These are phyloP conservation scores for Mollisiaceae sp. DNA, from an alignment of 2,329 filamentous ascomycete species.

Conservation along the genomic window DNA sequence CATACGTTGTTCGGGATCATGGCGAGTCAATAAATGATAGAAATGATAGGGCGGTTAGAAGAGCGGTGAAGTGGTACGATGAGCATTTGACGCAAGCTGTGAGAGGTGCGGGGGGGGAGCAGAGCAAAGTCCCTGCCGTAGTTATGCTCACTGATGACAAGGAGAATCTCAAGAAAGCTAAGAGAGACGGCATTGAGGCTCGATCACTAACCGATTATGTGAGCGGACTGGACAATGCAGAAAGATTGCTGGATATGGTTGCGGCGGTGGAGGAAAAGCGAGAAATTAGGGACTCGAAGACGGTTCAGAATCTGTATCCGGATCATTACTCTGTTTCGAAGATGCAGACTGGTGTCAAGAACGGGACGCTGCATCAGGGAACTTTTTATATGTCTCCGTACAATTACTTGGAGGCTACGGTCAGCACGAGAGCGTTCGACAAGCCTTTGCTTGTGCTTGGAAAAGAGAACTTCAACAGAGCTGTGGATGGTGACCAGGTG, in stretches of 20 bases:
- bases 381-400: slow-evolving; percentile 96
- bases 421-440: slow-evolving; percentile 88
- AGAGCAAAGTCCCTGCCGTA: slow-evolving; percentile 70
- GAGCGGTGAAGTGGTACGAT: slow-evolving; percentile 87
- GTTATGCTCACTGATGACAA: slow-evolving; percentile 95
- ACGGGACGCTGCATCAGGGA: slow-evolving; percentile 88
- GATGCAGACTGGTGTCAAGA: slow-evolving; percentile 92
- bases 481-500: slow-evolving; percentile 89
- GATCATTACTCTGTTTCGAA: slow-evolving; percentile 90
- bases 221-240: slow-evolving; percentile 79
- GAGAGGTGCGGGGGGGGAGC: slow-evolving; percentile 55
- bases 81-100: slow-evolving; percentile 74
- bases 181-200: slow-evolving; percentile 73
- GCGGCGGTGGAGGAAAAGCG: slow-evolving; percentile 75
- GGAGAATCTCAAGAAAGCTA: slow-evolving; percentile 83
- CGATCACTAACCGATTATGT: slow-evolving; percentile 79
- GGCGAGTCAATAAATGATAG: slow-evolving; percentile 94
- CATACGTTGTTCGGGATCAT: slow-evolving; percentile 74
- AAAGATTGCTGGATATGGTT: slow-evolving; percentile 91
- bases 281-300: slow-evolving; percentile 66
- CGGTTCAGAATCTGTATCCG: slow-evolving; percentile 75
- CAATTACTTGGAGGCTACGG: slow-evolving; percentile 94
- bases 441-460: slow-evolving; percentile 88
- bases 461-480: slow-evolving; percentile 93
- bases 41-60: slow-evolving; percentile 89